Conservation (phyloP, 371 early-diverging fungal genomes). For the Rhizopus delemar region DNA sequence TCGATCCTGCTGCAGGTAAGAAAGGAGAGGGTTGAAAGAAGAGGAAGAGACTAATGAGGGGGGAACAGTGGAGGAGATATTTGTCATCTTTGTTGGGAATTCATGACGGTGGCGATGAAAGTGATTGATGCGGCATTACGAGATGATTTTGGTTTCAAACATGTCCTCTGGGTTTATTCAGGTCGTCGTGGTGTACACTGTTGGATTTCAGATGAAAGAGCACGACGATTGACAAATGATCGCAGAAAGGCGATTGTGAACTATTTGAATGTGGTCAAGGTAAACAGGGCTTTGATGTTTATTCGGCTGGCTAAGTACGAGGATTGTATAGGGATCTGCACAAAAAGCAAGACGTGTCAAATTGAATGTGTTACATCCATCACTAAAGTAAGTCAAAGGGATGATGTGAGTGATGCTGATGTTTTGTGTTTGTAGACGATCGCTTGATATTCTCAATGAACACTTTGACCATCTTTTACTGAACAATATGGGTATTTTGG, state of each 20-base stretch:
- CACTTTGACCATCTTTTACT: constrained; percentile 73
- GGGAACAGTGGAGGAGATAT: constrained; percentile 74
- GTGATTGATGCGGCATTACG: constrained; percentile 66
- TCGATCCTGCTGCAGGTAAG: constrained; percentile 90
- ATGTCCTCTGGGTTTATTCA: constrained; percentile 95
- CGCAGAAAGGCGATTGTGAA: constrained; percentile 82
- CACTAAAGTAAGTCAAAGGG: constrained; percentile 53
- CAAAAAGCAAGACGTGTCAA: constrained; percentile 71
- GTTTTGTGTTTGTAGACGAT: constrained; percentile 46
- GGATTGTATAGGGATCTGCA: constrained; percentile 84
- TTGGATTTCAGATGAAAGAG: constrained; percentile 96
- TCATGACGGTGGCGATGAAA: constrained; percentile 92
- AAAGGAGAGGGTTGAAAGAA: not conserved
- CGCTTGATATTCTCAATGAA: constrained; percentile 58
- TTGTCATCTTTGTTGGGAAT: constrained; percentile 92
- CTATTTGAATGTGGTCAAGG: constrained; percentile 84
- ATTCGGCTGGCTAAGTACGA: no score
- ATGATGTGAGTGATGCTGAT: not conserved
- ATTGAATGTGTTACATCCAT: constrained; percentile 65
- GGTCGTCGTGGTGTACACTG: constrained; percentile 99
- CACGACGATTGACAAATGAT: constrained; percentile 75
- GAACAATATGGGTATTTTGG: constrained; percentile 71
- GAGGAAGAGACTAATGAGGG: constrained; percentile 1
- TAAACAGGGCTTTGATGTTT: constrained; percentile 30
- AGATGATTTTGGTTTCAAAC: constrained; percentile 97